A percentile compares a stretch with the other conserved stretches of the same genome.
phyloP scores from a whole-genome alignment of 768 basidiomycete genomes.

The Crepidotus variabilis region DNA sequence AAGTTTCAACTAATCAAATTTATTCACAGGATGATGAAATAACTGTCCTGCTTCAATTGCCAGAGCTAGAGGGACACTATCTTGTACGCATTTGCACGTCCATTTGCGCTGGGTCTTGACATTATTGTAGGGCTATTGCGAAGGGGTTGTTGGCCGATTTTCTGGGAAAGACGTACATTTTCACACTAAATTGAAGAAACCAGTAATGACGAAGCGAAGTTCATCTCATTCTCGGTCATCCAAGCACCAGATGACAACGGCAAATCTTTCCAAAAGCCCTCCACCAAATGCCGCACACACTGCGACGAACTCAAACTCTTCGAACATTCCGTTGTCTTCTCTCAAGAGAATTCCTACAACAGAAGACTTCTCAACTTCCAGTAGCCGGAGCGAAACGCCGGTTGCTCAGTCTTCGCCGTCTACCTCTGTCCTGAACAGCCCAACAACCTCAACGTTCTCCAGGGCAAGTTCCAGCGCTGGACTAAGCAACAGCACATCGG shows the following conservation, averaged over 20 bases:
- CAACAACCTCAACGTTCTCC: background rate
- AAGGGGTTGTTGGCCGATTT: slow-evolving; percentile 83
- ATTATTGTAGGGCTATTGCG: slow-evolving; percentile 68
- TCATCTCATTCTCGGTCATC: slow-evolving; percentile 28
- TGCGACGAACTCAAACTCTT: background rate
- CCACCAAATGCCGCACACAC: slow-evolving; percentile 1
- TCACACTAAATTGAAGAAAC: slow-evolving; percentile 72
- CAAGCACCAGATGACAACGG: slow-evolving; percentile 18
- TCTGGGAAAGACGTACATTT: slow-evolving; percentile 60
- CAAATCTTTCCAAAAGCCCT: slow-evolving; percentile 3
- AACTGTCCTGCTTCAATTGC: slow-evolving; percentile 68
- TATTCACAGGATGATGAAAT: slow-evolving; percentile 70
- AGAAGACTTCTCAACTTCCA: background rate
- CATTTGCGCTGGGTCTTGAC: background rate
- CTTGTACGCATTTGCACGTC: slow-evolving; percentile 39
- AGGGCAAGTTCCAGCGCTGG: background rate
- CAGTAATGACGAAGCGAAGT: slow-evolving; percentile 70
- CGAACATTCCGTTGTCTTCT: background rate
- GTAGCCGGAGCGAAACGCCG: background rate
- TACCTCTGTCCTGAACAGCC: background rate
- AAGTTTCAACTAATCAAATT: background rate
- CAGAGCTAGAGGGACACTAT: slow-evolving; percentile 48
- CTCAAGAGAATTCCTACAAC: background rate
- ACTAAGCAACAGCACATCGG: background rate
- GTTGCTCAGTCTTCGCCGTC: background rate